Percentiles rank a stretch among this genome's conserved stretches.
These are phyloP conservation scores for Clonostachys chloroleuca DNA, from an alignment of 2,329 filamentous ascomycete genomes.

Conservation along the genomic window DNA sequence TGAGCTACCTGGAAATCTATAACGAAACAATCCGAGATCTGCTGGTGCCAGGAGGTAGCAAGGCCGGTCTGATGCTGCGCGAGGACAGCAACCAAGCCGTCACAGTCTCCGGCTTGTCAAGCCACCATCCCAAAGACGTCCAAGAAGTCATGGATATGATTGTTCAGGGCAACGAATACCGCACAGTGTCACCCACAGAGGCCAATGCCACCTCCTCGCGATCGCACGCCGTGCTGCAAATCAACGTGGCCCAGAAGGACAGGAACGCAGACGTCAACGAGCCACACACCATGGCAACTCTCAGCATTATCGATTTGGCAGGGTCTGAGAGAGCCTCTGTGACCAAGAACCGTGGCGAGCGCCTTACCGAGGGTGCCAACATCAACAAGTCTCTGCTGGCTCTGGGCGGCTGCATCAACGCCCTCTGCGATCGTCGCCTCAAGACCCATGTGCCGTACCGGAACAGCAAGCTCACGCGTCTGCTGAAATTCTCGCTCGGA, in stretches of 20 bases:
- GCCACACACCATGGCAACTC: constrained; percentile 94
- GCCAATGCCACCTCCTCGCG: constrained; percentile 96
- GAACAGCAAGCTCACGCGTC: constrained; percentile 92
- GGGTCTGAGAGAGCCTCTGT: constrained; percentile 94
- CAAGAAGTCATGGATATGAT: constrained; percentile 99
- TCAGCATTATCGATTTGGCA: constrained; percentile 96
- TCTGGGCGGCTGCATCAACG: constrained; percentile 95
- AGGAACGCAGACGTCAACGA: constrained; percentile 89
- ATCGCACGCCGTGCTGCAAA: constrained; percentile 94
- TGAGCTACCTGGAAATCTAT: constrained; percentile 98
- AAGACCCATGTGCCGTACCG: constrained; percentile 94
- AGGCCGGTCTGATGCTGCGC: constrained; percentile 81
- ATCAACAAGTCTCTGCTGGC: constrained; percentile 98
- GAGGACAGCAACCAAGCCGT: constrained; percentile 94
- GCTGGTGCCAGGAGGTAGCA: constrained; percentile 75
- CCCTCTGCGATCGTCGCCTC: constrained; percentile 88
- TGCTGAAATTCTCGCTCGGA: constrained; percentile 94
- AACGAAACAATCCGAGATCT: constrained; percentile 98
- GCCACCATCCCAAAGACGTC: constrained; percentile 85
- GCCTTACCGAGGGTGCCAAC: constrained; percentile 90
- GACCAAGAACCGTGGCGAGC: constrained; percentile 92
- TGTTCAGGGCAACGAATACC: constrained; percentile 86
- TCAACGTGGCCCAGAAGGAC: constrained; percentile 93
- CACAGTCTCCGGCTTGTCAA: constrained; percentile 84
- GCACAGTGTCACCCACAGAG: constrained; percentile 94